These are phyloP conservation scores for Cadophora gregata DNA, from an alignment of 2,329 filamentous ascomycete species.

Conservation along the genomic window DNA sequence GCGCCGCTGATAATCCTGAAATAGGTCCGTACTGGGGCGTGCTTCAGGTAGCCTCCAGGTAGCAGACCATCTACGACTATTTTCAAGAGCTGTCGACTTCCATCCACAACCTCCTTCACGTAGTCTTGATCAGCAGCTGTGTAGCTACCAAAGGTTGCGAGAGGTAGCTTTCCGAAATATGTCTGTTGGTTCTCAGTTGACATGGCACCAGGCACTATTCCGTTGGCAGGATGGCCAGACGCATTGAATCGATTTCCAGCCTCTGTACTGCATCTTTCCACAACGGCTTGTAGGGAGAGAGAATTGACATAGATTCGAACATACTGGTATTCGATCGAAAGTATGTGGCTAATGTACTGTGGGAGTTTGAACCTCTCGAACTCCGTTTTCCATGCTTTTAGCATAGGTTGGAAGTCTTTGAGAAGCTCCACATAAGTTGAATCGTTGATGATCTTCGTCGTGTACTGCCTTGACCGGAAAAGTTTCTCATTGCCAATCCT, in stretches of 20 bases:
- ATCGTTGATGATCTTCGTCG: constrained; percentile 85
- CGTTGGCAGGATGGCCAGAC: constrained; percentile 46
- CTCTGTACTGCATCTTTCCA: constrained; percentile 87
- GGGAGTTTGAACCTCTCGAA: constrained; percentile 79
- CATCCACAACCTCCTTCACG: constrained; percentile 77
- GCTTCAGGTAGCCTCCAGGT: constrained; percentile 77
- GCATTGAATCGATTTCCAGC: constrained; percentile 53
- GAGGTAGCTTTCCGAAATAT: constrained; percentile 67
- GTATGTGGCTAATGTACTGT: constrained; percentile 72
- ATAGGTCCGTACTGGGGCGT: constrained; percentile 83
- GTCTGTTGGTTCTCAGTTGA: constrained; percentile 67
- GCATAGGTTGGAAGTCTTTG: constrained; percentile 78
- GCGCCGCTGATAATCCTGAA: constrained; percentile 86
- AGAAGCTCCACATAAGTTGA: constrained; percentile 84
- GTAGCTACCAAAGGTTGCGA: constrained; percentile 68
- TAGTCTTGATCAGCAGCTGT: constrained; percentile 73
- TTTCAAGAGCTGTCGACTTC: constrained; percentile 75
- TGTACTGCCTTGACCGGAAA: constrained; percentile 86
- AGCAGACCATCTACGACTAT: constrained; percentile 79
- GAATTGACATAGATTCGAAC: constrained; percentile 95
- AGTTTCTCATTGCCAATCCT: constrained; percentile 87
- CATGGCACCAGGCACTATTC: constrained; percentile 50
- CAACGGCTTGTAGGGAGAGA: constrained; percentile 89
- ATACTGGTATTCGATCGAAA: constrained; percentile 95
- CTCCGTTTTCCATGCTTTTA: constrained; percentile 79